Conservation (phyloP, 2,329 filamentous ascomycete species). For the Orbilia brochopaga region DNA sequence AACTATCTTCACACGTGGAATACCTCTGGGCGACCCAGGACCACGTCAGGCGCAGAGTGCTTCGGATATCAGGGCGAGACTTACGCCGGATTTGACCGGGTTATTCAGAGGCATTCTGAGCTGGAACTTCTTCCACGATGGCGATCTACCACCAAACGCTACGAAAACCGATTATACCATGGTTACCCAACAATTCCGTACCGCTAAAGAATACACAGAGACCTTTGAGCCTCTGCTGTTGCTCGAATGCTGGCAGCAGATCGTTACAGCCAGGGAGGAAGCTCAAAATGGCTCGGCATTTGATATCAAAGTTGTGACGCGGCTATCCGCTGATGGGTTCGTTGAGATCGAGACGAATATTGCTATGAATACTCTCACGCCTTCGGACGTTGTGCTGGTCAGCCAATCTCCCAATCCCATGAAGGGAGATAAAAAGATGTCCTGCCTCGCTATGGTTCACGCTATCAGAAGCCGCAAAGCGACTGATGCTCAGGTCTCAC, state of each 20-base stretch:
- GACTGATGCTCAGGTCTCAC: constrained; percentile 80
- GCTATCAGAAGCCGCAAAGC: constrained; percentile 77
- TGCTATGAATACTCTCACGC: constrained; percentile 73
- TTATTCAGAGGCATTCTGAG: constrained; percentile 84
- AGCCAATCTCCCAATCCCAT: constrained; percentile 76
- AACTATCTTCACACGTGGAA: constrained; percentile 56
- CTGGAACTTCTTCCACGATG: constrained; percentile 93
- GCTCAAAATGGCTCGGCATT: constrained; percentile 74
- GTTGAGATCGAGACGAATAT: constrained; percentile 88
- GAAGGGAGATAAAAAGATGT: constrained; percentile 68
- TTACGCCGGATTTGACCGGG: constrained; percentile 84
- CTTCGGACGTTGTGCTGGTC: constrained; percentile 81
- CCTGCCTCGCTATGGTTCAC: constrained; percentile 85
- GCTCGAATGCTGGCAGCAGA: constrained; percentile 93
- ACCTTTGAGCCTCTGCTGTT: constrained; percentile 90
- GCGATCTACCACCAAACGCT: constrained; percentile 78
- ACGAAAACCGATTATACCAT: constrained; percentile 73
- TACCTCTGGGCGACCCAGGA: constrained; percentile 54
- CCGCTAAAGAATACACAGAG: constrained; percentile 78
- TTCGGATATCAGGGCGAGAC: constrained; percentile 90
- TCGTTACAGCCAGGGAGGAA: constrained; percentile 88
- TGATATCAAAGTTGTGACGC: constrained; percentile 83
- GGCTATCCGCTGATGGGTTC: constrained; percentile 89
- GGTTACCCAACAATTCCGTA: constrained; percentile 78
- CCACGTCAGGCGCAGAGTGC: constrained; percentile 53